phyloP scores from a whole-genome alignment of 257 asterid genomes.

The Henckelia pumila region DNA sequence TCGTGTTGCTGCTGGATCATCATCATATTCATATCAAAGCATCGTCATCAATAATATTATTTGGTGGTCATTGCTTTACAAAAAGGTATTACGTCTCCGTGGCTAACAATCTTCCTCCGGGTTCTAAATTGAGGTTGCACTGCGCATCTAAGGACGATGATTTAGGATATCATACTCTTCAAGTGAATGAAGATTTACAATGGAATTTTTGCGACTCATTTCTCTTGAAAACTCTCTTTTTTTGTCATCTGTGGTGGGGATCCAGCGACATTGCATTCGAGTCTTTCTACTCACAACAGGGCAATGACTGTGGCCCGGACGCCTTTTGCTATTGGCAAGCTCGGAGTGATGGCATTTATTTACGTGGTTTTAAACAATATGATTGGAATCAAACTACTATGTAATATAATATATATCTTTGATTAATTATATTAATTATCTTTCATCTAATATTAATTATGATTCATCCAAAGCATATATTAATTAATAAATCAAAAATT shows the following conservation, averaged over 20 bases:
- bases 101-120: background rate
- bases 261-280: background rate
- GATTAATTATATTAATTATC: no score
- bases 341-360: conserved; percentile 5
- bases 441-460: no score
- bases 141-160: conserved; percentile 3
- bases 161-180: background rate
- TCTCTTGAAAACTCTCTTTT: background rate
- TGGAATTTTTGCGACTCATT: conserved; percentile 7
- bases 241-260: background rate
- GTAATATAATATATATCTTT: no score
- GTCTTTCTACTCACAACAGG: background rate
- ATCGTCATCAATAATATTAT: no score
- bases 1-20: no score
- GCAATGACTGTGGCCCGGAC: background rate
- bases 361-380: background rate
- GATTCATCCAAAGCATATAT: no score
- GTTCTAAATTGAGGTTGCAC: background rate
- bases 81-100: background rate
- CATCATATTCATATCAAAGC: no score
- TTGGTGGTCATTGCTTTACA: no score
- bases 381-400: no score
- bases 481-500: no score
- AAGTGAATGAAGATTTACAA: background rate
- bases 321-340: conserved; percentile 1